phyloP scores from a whole-genome alignment of 495 filamentous ascomycete genomes.

The Penicillium roqueforti region DNA sequence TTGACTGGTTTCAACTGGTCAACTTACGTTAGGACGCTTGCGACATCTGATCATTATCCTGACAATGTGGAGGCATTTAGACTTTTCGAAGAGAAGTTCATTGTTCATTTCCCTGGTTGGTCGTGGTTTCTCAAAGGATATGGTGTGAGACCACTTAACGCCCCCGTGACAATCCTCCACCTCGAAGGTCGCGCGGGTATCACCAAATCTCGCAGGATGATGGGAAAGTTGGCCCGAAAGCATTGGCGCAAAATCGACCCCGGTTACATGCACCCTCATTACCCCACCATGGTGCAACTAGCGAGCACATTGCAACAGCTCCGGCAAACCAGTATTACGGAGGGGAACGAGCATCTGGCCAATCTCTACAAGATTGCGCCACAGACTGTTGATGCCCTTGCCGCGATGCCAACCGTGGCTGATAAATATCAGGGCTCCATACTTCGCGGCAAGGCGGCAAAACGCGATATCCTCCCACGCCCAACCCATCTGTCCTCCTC shows the following conservation, averaged over 20 bases:
- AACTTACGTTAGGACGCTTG: constrained; percentile 47
- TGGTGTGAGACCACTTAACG: constrained; percentile 27
- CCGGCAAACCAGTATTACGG: constrained; percentile 32
- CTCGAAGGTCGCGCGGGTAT: constrained; percentile 20
- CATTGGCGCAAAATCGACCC: constrained; percentile 39
- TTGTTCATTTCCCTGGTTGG: constrained; percentile 75
- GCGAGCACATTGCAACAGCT: constrained; percentile 45
- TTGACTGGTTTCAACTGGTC: constrained; percentile 56
- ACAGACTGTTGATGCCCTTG: constrained; percentile 48
- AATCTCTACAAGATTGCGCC: constrained; percentile 41
- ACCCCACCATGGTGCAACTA: constrained; percentile 52
- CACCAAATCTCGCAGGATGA: constrained; percentile 17
- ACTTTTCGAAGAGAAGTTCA: constrained; percentile 67
- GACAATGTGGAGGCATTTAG: constrained; percentile 54
- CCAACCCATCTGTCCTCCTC: neutral
- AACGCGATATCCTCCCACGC: constrained; percentile 10
- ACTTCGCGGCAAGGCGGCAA: constrained; percentile 23
- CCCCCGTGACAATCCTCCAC: constrained; percentile 28
- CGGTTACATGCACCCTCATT: constrained; percentile 46
- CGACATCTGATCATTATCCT: constrained; percentile 31
- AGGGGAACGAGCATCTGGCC: constrained; percentile 28
- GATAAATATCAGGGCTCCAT: constrained; percentile 41
- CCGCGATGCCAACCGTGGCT: constrained; percentile 49
- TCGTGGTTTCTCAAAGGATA: constrained; percentile 29
- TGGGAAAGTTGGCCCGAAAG: constrained; percentile 25